Conservation (phyloP, 192 early-diverging fungal species). For the Coemansia sp. region DNA sequence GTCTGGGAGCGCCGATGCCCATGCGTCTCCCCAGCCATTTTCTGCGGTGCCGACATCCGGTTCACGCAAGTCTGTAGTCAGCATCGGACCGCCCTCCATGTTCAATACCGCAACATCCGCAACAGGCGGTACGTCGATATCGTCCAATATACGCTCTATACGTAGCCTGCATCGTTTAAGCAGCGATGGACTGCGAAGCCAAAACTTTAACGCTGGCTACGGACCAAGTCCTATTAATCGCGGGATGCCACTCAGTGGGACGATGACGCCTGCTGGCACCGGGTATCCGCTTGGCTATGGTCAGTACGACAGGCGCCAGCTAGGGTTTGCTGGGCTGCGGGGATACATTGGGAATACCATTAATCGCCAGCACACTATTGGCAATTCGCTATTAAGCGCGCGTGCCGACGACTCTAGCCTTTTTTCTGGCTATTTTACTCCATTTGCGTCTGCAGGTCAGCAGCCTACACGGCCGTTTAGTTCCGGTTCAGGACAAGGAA, state of each 20-base stretch:
- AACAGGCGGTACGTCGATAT: conserved; percentile 24
- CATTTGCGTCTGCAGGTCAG: conserved; percentile 14
- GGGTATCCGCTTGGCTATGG: conserved; percentile 7
- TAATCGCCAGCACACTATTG: conserved; percentile 20
- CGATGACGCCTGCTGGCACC: conserved; percentile 30
- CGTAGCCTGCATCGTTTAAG: conserved; percentile 34
- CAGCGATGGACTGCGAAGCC: conserved; percentile 32
- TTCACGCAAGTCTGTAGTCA: conserved; percentile 23
- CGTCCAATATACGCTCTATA: conserved; percentile 37
- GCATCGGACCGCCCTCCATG: conserved; percentile 18
- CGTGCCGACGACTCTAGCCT: conserved; percentile 25
- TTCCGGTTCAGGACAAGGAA: conserved; percentile 12
- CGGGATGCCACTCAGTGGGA: conserved; percentile 29
- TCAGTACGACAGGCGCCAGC: conserved; percentile 27
- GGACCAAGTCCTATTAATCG: conserved; percentile 34
- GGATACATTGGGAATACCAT: conserved; percentile 48
- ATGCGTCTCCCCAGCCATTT: background rate
- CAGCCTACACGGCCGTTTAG: conserved; percentile 15
- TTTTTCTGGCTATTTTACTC: conserved; percentile 29
- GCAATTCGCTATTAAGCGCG: background rate
- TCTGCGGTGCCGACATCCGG: conserved; percentile 5
- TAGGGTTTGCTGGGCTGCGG: conserved; percentile 48
- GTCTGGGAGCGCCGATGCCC: background rate
- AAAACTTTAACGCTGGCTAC: conserved; percentile 18
- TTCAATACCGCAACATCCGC: conserved; percentile 22